Evolutionary conservation across 192 early-diverging fungal species (phyloP), one percentile per base, ranked within the genome.

Genomic region (Chytriomyces sp.): DNA sequence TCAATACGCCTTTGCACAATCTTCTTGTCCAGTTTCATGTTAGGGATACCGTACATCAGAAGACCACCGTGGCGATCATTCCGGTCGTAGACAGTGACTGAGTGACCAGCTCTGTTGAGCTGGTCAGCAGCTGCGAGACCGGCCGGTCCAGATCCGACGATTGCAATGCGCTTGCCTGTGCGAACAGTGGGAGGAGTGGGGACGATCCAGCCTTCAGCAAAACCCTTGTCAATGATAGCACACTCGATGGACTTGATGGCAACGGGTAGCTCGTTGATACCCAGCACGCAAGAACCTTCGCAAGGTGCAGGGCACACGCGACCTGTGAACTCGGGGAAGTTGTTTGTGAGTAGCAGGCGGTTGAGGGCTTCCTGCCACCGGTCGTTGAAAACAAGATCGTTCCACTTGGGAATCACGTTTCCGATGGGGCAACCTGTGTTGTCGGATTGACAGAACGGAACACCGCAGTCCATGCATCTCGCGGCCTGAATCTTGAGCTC

Each of bases 21-120:
- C 52, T 86, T 85, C 87, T 99, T 99, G 85, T 99, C 97, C 37
- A 99, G 90, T 87, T 99, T 99, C 97, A 99, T 99, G 86, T 99
- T 99, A 53, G 97, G 97, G 63, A 99, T 99, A 71, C 97, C 97
- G 81, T 99, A 99, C 86, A 95, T 94, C 67, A 99, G 86, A 57
- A 99, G 80, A 54, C 97, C 97, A 75, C 97, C 97, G 65, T 93
- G 87, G 41, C 94, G 91, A 69, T 99, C 97, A 70, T 98, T 94
- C 70, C 97, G 91, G 78, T 99, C 97, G 73, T 94, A 99, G 57
- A 99, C 95, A 5, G 93, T 96, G 30, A 99, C 96, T 4, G 55
- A 58, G 79, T 99, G 97, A 14, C 97, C 97, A 56, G 94, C 95
- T 80, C 91, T 92, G 84, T 99, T 99, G 61, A 99, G 85, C 86